These are phyloP conservation scores for Pyricularia pennisetigena DNA, from an alignment of 2,329 filamentous ascomycete species.

Conservation along the genomic window DNA sequence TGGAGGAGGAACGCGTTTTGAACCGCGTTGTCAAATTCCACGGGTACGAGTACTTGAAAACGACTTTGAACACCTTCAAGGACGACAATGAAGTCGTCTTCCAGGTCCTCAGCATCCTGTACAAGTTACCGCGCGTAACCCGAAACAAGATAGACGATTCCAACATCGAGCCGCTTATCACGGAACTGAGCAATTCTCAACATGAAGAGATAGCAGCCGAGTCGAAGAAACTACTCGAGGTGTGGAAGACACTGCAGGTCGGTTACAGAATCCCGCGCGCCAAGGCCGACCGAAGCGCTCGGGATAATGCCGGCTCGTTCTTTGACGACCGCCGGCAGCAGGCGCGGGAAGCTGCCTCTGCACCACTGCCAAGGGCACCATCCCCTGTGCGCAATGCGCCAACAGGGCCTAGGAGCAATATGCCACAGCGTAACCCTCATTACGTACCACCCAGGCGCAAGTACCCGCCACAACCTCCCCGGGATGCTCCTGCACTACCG, in stretches of 20 bases:
- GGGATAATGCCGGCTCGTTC: constrained; percentile 42
- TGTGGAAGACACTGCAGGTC: constrained; percentile 83
- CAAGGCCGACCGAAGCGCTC: constrained; percentile 65
- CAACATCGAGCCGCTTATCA: constrained; percentile 78
- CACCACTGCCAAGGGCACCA: constrained; percentile 25
- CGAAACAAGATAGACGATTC: constrained; percentile 96
- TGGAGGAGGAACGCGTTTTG: constrained; percentile 76
- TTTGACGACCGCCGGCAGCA: constrained; percentile 54
- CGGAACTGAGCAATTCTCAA: constrained; percentile 54
- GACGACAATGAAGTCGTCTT: constrained; percentile 85
- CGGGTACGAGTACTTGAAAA: constrained; percentile 90
- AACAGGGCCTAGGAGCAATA: constrained; percentile 51
- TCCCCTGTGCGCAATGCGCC: constrained; percentile 38
- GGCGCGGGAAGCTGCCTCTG: constrained; percentile 27
- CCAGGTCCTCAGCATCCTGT: constrained; percentile 82
- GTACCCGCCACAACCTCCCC: neutral
- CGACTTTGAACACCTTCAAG: constrained; percentile 72
- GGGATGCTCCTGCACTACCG: constrained; percentile 42
- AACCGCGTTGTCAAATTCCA: constrained; percentile 92
- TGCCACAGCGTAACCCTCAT: constrained; percentile 39
- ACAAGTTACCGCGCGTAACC: constrained; percentile 80
- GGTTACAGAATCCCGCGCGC: constrained; percentile 89
- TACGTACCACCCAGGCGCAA: constrained; percentile 24
- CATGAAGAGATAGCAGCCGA: constrained; percentile 68
- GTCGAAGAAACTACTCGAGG: constrained; percentile 62